phyloP scores from a whole-genome alignment of 2,329 filamentous ascomycete species.

The Colletotrichum sojae region DNA sequence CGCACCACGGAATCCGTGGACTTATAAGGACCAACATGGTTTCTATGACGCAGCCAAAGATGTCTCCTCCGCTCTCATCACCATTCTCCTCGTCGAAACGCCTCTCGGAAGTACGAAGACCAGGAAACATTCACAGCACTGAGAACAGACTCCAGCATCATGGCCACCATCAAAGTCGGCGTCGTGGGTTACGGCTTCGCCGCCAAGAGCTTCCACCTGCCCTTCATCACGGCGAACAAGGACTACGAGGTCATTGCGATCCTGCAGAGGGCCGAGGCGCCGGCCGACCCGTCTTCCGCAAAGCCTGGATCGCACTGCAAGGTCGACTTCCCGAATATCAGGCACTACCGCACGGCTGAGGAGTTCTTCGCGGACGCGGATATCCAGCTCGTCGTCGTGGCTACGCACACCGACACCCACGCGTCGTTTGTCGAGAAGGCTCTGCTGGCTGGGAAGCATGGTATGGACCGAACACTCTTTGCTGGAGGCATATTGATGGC shows the following conservation, averaged over 20 bases:
- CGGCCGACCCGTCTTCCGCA: slow-evolving; percentile 45
- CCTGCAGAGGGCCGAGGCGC: slow-evolving; percentile 60
- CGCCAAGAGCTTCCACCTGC: slow-evolving; percentile 64
- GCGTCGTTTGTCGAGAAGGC: slow-evolving; percentile 68
- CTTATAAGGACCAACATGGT: not conserved
- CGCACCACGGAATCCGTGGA: not conserved
- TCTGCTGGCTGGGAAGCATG: slow-evolving; percentile 72
- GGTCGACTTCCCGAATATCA: slow-evolving; percentile 62
- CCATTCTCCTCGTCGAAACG: no score
- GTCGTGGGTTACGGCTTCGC: slow-evolving; percentile 66
- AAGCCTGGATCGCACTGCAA: slow-evolving; percentile 60
- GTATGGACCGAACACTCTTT: slow-evolving; percentile 45
- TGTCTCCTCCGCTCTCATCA: no score
- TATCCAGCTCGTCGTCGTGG: slow-evolving; percentile 74
- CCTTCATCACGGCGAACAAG: slow-evolving; percentile 62
- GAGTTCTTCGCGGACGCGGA: slow-evolving; percentile 70
- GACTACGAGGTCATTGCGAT: slow-evolving; percentile 63
- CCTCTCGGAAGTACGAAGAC: not conserved
- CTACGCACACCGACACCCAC: slow-evolving; percentile 66
- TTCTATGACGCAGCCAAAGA: no score
- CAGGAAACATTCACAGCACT: not conserved
- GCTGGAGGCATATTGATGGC: no score
- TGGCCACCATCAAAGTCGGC: slow-evolving; percentile 50
- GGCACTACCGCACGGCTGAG: slow-evolving; percentile 70
- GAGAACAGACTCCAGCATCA: not conserved